These are phyloP conservation scores for Candida mesenterica DNA, from an alignment of 1,139 yeast genomes.

Conservation along the genomic window DNA sequence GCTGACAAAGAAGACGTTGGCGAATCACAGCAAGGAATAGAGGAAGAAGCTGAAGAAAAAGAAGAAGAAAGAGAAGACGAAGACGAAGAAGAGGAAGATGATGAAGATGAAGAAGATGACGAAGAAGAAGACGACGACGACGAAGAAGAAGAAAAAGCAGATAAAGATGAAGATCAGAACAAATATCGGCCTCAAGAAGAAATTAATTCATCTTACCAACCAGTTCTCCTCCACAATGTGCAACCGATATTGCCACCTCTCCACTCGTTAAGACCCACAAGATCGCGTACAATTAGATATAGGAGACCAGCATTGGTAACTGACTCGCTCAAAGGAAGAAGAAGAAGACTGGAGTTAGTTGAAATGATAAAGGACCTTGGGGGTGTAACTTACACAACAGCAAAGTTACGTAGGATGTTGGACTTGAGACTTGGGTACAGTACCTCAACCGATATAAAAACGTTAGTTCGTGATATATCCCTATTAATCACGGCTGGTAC, in stretches of 20 bases:
- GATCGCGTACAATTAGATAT: no score
- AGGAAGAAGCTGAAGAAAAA: neutral
- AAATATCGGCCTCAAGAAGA: no score
- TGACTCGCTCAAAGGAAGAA: slow-evolving; percentile 15
- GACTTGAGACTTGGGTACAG: slow-evolving; percentile 35
- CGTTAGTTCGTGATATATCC: slow-evolving; percentile 45
- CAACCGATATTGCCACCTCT: slow-evolving; percentile 13
- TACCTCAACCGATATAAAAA: slow-evolving; percentile 47
- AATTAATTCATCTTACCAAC: no score
- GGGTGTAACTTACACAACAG: slow-evolving; percentile 41
- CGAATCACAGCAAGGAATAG: neutral
- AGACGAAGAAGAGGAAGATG: neutral
- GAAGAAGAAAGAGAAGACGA: neutral
- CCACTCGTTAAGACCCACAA: no score
- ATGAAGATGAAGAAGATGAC: no score
- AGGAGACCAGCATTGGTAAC: no score
- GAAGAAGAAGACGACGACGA: no score
- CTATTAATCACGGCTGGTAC: slow-evolving; percentile 18
- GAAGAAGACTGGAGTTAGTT: slow-evolving; percentile 35
- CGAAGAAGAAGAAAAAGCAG: no score
- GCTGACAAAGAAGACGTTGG: no score
- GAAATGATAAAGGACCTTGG: slow-evolving; percentile 38
- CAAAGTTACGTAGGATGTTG: slow-evolving; percentile 32
- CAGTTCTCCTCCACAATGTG: slow-evolving; percentile 8
- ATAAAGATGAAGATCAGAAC: no score